Conservation (phyloP, 164 flowering plant genomes). For the Pachysandra terminalis region DNA sequence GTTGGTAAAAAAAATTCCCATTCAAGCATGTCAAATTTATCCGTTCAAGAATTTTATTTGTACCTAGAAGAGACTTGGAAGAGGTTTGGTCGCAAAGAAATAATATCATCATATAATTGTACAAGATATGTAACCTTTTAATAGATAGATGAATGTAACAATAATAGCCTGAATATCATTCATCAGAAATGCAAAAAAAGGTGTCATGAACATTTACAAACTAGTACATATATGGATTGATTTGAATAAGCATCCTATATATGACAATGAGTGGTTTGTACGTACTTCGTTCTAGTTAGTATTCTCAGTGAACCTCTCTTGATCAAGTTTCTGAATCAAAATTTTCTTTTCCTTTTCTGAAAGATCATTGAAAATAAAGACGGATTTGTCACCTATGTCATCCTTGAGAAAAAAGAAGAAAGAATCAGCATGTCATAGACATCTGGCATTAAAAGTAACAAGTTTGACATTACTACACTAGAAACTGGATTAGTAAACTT, state of each 20-base stretch:
- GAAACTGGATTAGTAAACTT: not conserved
- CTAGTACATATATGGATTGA: not conserved
- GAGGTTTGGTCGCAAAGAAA: too few species aligned
- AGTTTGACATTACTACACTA: not conserved
- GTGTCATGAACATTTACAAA: not conserved
- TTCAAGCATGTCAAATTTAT: not conserved
- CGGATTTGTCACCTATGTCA: slow-evolving; percentile 90
- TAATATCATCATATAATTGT: too few species aligned
- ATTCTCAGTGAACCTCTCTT: slow-evolving; percentile 24
- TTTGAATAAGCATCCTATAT: not conserved
- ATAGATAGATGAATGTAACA: not conserved
- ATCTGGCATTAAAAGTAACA: not conserved
- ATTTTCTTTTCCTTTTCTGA: slow-evolving; percentile 69
- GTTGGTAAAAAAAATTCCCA: too few species aligned
- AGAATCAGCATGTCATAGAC: not conserved
- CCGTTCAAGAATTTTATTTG: not conserved
- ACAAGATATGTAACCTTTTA: not conserved
- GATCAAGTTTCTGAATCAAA: slow-evolving; percentile 60
- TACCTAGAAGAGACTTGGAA: not conserved
- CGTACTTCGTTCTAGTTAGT: not conserved
- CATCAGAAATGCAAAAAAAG: too few species aligned
- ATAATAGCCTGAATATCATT: not conserved
- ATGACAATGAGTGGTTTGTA: not conserved
- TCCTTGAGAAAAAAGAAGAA: slow-evolving; percentile 42
- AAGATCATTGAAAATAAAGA: slow-evolving; percentile 74